Evolutionary conservation across 306 rosid species (phyloP), one percentile per base, ranked within the genome.

Genomic region (Pueraria montana): DNA sequence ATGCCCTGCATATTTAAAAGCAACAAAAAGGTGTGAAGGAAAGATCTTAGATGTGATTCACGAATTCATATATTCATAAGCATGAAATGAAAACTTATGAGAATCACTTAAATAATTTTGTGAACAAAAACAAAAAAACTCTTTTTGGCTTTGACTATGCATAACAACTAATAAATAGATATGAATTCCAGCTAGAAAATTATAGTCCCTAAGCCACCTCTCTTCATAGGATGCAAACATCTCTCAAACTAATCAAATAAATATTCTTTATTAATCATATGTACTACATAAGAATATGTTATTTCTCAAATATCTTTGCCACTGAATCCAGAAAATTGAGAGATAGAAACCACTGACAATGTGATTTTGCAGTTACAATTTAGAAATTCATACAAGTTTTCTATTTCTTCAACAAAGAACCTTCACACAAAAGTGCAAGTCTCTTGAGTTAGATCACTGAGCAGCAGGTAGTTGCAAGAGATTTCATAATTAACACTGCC

Each of bases 1-100:
- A 95, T 18, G 98, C 98, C 91, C 98, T 95, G 90, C 61, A 88
- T 55, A 84, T 48, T 81, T 80, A 74, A 62, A 46, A 72, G 69
- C 45, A 87, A 67, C 78, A 55, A 4, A 34, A 61, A 52, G 82
- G 77, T 65, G 76, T 66, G 69, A 52, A 77, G 56, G 70, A 80
- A 76, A 68, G 36, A 79, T 62, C 11, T 71, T 49, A 65, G 26
- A 30, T 30, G 77, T 58, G 72, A 52, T 74, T 72, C 53, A 74
- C 61, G 74, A 82, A 65, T 55, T 36, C 55, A 81, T 56, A 38
- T 59, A 66, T 72, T 73, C 17, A 77, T 77, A 66, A 55, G 32
- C 55, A 56, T 46, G 73, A 74, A 85, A 83, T 64, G 34, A 49
- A 66, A 63, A 64, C 49, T 66, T 43, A 26, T 45, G 38, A 80